Evolutionary conservation across 2,329 filamentous ascomycete genomes (phyloP), one percentile per base, ranked within the genome.

Genomic region (Emmonsia crescens): DNA sequence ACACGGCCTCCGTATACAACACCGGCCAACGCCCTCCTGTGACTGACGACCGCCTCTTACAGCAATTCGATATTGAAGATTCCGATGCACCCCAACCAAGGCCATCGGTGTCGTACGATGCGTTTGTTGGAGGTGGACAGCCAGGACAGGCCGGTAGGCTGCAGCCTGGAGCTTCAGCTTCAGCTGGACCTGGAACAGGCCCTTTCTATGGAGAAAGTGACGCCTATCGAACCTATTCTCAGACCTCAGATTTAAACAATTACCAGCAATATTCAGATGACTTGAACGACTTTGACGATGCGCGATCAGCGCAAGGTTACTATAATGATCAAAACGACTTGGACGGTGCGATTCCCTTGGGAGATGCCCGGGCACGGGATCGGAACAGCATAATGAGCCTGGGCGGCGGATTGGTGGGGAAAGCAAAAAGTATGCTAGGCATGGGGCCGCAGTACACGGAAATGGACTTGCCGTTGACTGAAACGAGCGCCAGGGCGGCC

Each of bases 391-490:
- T 96, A 59, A 77, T 97, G 70, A 85, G 87, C 67, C 77, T 97
- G 70, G 92, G 93, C 64, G 92, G 93, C 64, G 92, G 93, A 21
- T 78, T 97, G 64, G 79, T 96, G 70, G 94, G 92, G 52, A 87
- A 83, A 70, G 88, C 93, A 49, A 97, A 96, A 79, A 92, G 89
- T 73, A 91, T 89, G 81, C 78, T 99, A 64, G 93, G 94, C 60
- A 91, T 96, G 86, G 88, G 85, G 10, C 81, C 83, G 27, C 83
- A 87, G 65, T 97, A 99, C 76, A 96, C 93, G 40, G 94, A 97
- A 77, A 99, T 99, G 94, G 93, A 99, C 73, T 80, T 99, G 60
- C 94, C 94, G 16, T 80, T 99, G 75, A 97, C 93, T 5, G 91
- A 97, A 73, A 78, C 87, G 55, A 83, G 81, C 60, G 82, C 80